Conservation (phyloP, 179 eudicot genomes). For the Spergularia azorica region DNA sequence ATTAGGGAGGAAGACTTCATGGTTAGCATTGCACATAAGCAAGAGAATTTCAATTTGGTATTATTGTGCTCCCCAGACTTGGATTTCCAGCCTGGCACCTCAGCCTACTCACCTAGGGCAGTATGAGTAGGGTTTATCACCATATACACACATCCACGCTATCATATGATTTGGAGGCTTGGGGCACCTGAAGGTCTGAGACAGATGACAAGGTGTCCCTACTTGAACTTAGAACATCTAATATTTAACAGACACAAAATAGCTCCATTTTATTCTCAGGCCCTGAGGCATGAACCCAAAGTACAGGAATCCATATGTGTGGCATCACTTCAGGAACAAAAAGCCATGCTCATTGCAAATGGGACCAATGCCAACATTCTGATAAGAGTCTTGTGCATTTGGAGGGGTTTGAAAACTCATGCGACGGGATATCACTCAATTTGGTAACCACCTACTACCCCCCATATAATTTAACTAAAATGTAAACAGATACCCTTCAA, state of each 20-base stretch:
- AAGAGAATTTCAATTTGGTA: neutral
- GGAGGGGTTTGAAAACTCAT: neutral
- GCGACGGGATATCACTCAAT: neutral
- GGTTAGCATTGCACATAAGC: neutral
- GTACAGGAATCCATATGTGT: too few species aligned
- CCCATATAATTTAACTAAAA: neutral
- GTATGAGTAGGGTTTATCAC: neutral
- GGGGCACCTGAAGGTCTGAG: neutral
- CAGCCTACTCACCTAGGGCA: neutral
- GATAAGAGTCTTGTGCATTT: neutral
- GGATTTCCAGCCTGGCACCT: neutral
- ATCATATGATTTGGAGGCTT: too few species aligned
- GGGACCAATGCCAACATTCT: neutral
- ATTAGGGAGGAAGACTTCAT: too few species aligned
- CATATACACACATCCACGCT: neutral
- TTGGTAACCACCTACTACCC: neutral
- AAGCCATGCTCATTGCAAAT: neutral
- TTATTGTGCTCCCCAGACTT: neutral
- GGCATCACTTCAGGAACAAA: too few species aligned
- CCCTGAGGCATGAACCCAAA: neutral
- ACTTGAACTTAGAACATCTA: conserved; percentile 4
- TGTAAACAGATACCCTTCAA: neutral
- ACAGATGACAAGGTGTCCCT: neutral
- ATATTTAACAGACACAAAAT: neutral
- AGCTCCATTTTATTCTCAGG: neutral